phyloP scores from a whole-genome alignment of 176 grass and related monocot genomes.

The bread wheat (Triticum aestivum) region DNA sequence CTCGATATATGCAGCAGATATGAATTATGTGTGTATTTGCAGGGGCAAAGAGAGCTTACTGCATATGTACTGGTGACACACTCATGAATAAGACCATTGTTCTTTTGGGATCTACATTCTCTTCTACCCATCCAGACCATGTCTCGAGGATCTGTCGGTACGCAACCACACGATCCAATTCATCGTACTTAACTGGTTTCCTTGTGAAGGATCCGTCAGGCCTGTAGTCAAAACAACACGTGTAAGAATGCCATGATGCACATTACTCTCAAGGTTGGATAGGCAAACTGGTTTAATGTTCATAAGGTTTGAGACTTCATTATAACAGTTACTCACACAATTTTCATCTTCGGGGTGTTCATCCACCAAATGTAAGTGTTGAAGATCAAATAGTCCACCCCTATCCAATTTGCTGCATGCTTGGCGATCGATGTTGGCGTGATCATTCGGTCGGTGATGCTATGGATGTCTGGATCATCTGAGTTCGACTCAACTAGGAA shows the following conservation, averaged over 20 bases:
- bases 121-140: constrained; percentile 84
- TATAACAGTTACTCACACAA: constrained; percentile 49
- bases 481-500: constrained; percentile 87
- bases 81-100: constrained; percentile 87
- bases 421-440: constrained; percentile 51
- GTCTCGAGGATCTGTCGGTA: constrained; percentile 70
- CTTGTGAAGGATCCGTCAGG: constrained; percentile 56
- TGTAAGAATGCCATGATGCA: not conserved
- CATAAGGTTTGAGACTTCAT: not conserved
- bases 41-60: constrained; percentile 43
- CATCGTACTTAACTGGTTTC: constrained; percentile 56
- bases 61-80: constrained; percentile 79
- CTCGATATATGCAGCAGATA: constrained; percentile 8
- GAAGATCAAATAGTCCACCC: constrained; percentile 72
- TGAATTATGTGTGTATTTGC: not conserved
- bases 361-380: constrained; percentile 93
- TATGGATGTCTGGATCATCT: constrained; percentile 69
- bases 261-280: constrained; percentile 9
- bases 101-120: constrained; percentile 62
- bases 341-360: constrained; percentile 70
- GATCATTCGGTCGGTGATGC: constrained; percentile 64
- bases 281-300: not conserved
- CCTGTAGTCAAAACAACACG: constrained; percentile 40
- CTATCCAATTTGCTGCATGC: constrained; percentile 64
- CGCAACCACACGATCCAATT: constrained; percentile 58